Base-by-base conservation (phyloP, 2,329 filamentous ascomycete species). In the Fusarium phyllophilum region DNA sequence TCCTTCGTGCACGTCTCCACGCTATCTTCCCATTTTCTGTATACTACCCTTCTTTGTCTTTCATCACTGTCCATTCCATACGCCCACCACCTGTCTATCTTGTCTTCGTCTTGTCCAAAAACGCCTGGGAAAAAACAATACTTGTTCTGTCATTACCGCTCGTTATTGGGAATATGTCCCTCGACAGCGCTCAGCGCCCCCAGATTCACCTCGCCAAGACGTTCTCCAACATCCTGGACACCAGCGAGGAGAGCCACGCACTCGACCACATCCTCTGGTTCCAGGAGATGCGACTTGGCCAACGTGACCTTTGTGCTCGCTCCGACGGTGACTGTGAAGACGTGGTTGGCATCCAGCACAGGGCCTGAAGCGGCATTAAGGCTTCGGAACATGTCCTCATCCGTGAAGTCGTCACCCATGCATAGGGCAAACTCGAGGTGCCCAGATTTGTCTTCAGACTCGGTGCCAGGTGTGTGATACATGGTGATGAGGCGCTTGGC, bases 381-480 rank as follows among this genome's bases (percentile, higher is more conserved):
- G 20, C 94, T 92, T 63, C 94, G 93, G 89, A 98, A 98, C 90
- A 92, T 91, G 92, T 97, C 96, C 88, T 99, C 96, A 80, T 99
- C 96, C 11, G 96, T 99, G 77, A 96, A 97, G 79, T 99, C 96
- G 82, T 99, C 96, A 46, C 96, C 96, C 70, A 95, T 85, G 82
- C 96, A 99, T 58, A 98, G 87, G 17, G 97, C 91, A 79, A 98
- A 98, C 76, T 96, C 94, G 1, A 95, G 89, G 60, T 89, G 88
- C 57, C 90, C 83, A 10, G 78, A 77, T 55, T 83, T 86, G 8
- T 85, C 85, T 5, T 84, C 83, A 6, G 83, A 84, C 8, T 86
- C 86, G 4, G 82, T 82, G 12, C 86, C 83, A 8, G 79, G 84
- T 65, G 83, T 83, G 77, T 87, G 91, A 82, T 97, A 97, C 54